Evolutionary conservation across 495 filamentous ascomycete species (phyloP).

Genomic region (Hypoxylon subgilvum): DNA sequence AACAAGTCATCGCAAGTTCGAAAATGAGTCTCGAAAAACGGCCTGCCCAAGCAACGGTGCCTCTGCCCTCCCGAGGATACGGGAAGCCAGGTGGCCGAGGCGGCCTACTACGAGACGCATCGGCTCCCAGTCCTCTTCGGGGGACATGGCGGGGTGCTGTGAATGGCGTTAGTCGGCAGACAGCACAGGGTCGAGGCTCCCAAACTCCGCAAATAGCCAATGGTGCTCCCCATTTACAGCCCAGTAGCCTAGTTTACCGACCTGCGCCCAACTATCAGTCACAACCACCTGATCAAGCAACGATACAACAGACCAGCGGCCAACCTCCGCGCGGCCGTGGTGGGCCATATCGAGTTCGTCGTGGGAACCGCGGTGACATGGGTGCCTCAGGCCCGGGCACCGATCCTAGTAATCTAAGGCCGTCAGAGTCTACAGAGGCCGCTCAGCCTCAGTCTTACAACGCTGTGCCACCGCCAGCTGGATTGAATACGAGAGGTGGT

Average conservation of each 20-base stretch:
- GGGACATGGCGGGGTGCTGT: conserved; percentile 77
- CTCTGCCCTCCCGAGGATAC: conserved; percentile 63
- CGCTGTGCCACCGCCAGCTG: conserved; percentile 79
- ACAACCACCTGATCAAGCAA: conserved; percentile 30
- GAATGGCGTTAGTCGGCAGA: conserved; percentile 40
- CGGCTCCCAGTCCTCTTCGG: conserved; percentile 69
- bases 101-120: conserved; percentile 69
- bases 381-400: conserved; percentile 41
- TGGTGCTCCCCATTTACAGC: conserved; percentile 52
- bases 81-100: conserved; percentile 60
- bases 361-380: conserved; percentile 40
- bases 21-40: conserved; percentile 68
- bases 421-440: conserved; percentile 31
- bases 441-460: conserved; percentile 64
- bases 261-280: conserved; percentile 35
- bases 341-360: conserved; percentile 32
- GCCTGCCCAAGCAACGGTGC: conserved; percentile 64
- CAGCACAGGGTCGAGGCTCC: conserved; percentile 46
- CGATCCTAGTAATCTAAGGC: conserved; percentile 12
- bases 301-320: conserved; percentile 16
- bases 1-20: conserved; percentile 77
- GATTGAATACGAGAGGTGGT: conserved; percentile 61
- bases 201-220: conserved; percentile 46
- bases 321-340: conserved; percentile 40
- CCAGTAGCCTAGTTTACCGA: conserved; percentile 50